A percentile compares a stretch with the other conserved stretches of the same genome.
Evolutionary conservation across 106 monocot genomes (phyloP).

Genomic region (Ottelia alismoides): DNA sequence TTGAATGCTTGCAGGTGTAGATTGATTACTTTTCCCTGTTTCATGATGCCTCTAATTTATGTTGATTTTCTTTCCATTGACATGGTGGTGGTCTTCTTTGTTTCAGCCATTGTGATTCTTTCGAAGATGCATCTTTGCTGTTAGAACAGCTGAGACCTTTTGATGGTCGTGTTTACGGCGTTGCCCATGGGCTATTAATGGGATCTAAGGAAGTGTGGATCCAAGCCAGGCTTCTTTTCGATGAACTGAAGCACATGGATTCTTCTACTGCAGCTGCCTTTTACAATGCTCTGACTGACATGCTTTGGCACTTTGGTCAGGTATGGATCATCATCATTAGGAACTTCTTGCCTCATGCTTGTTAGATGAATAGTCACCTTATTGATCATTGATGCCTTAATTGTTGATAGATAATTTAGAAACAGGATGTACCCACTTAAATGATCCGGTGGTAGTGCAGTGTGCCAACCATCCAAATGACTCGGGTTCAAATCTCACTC

Average conservation of each 20-base stretch:
- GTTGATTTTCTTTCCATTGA: background rate
- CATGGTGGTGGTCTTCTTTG: conserved; percentile 1
- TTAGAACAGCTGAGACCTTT: conserved; percentile 80
- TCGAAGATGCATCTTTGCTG: conserved; percentile 79
- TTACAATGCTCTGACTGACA: conserved; percentile 94
- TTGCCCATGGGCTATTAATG: conserved; percentile 81
- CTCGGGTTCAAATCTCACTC: no score
- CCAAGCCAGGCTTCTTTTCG: conserved; percentile 62
- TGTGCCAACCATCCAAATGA: no score
- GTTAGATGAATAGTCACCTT: no score
- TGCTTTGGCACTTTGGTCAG: conserved; percentile 99
- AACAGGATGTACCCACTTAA: no score
- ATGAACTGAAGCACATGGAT: conserved; percentile 81
- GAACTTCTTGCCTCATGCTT: no score
- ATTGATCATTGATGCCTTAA: no score
- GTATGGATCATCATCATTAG: no score
- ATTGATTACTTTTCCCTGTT: background rate
- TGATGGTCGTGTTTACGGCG: conserved; percentile 87
- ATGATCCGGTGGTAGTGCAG: no score
- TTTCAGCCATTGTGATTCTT: conserved; percentile 82
- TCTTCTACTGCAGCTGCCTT: conserved; percentile 80
- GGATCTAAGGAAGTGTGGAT: conserved; percentile 73
- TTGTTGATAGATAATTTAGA: no score
- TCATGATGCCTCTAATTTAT: no score
- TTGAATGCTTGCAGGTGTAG: conserved; percentile 95